Percentiles rank a stretch among this genome's conserved stretches.
phyloP scores from a whole-genome alignment of 2,329 filamentous ascomycete genomes.

The Ophiostoma sp. region DNA sequence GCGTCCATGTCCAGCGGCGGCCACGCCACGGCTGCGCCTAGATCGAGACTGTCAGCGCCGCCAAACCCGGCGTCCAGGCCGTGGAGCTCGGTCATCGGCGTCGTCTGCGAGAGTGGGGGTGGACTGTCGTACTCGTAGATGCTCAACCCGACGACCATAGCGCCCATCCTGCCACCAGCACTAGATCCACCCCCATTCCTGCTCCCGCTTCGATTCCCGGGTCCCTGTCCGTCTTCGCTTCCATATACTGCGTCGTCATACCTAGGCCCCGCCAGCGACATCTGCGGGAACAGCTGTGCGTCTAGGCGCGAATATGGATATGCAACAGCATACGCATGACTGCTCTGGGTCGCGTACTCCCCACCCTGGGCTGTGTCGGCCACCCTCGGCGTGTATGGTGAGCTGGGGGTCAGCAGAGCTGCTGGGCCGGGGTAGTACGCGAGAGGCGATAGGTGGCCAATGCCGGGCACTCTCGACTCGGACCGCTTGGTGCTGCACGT shows the following conservation, averaged over 20 bases:
- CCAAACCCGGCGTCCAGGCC: not conserved
- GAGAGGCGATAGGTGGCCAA: not conserved
- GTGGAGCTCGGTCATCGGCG: not conserved
- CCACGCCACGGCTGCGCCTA: not conserved
- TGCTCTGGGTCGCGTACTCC: not conserved
- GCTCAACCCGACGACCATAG: not conserved
- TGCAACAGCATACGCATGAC: not conserved
- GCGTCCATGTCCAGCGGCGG: not conserved
- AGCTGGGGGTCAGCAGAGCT: not conserved
- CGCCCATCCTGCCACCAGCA: no score
- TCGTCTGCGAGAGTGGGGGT: slow-evolving; percentile 4
- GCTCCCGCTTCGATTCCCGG: not conserved
- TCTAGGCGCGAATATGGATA: no score
- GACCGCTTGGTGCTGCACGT: not conserved
- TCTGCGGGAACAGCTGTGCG: no score
- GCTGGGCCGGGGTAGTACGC: not conserved
- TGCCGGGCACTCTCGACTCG: not conserved
- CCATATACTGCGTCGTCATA: no score
- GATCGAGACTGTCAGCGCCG: not conserved
- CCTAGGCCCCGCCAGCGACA: no score
- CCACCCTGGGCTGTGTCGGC: not conserved
- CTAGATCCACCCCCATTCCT: not conserved
- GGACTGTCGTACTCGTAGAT: not conserved
- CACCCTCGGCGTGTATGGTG: not conserved
- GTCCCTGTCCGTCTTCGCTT: no score